phyloP scores from a whole-genome alignment of 495 filamentous ascomycete species.

The Tuber indicum region DNA sequence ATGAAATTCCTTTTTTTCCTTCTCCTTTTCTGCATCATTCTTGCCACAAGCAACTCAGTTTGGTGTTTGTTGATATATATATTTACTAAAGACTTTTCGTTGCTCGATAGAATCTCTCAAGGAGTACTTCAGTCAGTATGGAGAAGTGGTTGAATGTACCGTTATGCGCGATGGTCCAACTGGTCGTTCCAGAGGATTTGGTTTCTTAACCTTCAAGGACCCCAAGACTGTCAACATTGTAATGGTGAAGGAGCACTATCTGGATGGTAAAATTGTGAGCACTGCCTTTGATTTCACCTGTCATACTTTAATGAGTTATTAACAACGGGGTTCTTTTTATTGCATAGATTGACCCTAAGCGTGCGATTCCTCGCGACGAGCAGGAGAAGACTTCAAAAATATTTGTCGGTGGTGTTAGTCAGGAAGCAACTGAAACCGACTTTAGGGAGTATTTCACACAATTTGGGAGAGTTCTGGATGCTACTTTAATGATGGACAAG shows the following conservation, averaged over 20 bases:
- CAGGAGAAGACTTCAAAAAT: slow-evolving; percentile 98
- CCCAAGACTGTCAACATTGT: slow-evolving; percentile 96
- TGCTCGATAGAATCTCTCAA: slow-evolving; percentile 75
- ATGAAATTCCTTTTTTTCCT: slow-evolving; percentile 6
- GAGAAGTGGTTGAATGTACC: slow-evolving; percentile 93
- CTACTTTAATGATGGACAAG: slow-evolving; percentile 99
- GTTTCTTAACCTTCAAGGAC: slow-evolving; percentile 95
- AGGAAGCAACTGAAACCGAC: slow-evolving; percentile 90
- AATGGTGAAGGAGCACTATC: slow-evolving; percentile 98
- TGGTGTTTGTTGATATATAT: slow-evolving; percentile 4
- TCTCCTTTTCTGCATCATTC: slow-evolving; percentile 9
- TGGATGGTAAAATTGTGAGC: slow-evolving; percentile 97
- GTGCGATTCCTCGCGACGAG: slow-evolving; percentile 94
- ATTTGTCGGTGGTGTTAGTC: slow-evolving; percentile 94
- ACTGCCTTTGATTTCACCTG: slow-evolving; percentile 4
- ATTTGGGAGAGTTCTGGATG: slow-evolving; percentile 92
- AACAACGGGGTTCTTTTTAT: background rate
- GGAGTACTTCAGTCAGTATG: slow-evolving; percentile 97
- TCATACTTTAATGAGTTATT: slow-evolving; percentile 10
- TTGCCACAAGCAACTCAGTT: background rate
- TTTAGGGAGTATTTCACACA: slow-evolving; percentile 95
- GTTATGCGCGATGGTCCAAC: slow-evolving; percentile 96
- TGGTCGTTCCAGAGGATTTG: slow-evolving; percentile 89
- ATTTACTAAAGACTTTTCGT: background rate
- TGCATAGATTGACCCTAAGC: slow-evolving; percentile 87